These are phyloP conservation scores for Lasiosphaeria hispida DNA, from an alignment of 495 filamentous ascomycete genomes.

Conservation along the genomic window DNA sequence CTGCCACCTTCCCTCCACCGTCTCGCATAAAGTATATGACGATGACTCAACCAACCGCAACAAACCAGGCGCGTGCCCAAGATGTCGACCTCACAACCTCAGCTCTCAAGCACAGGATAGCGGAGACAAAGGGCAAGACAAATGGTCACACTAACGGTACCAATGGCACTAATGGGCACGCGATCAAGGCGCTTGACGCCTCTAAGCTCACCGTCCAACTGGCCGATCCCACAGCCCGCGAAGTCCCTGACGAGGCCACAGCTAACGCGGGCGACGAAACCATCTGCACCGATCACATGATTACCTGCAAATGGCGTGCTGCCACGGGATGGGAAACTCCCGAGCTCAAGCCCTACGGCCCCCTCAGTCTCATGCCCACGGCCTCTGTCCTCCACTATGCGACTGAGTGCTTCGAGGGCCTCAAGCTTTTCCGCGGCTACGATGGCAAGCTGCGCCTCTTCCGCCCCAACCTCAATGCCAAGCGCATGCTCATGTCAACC, in stretches of 20 bases:
- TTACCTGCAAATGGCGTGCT: constrained; percentile 69
- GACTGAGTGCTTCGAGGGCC: constrained; percentile 88
- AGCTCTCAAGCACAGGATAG: constrained; percentile 41
- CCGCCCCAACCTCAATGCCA: constrained; percentile 73
- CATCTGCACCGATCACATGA: constrained; percentile 88
- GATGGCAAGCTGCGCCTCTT: constrained; percentile 84
- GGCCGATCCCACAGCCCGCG: constrained; percentile 59
- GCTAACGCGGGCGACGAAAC: constrained; percentile 46
- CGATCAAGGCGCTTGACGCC: constrained; percentile 57
- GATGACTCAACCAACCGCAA: constrained; percentile 35
- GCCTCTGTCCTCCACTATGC: constrained; percentile 88
- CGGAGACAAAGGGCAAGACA: constrained; percentile 28
- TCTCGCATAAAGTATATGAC: constrained; percentile 13
- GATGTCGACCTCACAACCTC: constrained; percentile 43
- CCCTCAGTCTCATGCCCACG: constrained; percentile 77
- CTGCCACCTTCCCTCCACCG: neutral
- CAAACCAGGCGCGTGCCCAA: constrained; percentile 28
- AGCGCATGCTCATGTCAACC: constrained; percentile 69
- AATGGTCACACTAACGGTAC: constrained; percentile 25
- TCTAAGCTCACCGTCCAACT: constrained; percentile 68
- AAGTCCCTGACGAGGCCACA: constrained; percentile 61
- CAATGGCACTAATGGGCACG: constrained; percentile 25
- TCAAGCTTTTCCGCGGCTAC: constrained; percentile 81
- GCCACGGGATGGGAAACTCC: constrained; percentile 72
- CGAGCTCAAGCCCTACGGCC: constrained; percentile 74